A percentile compares a stretch with the other conserved stretches of the same genome.
These are phyloP conservation scores for Colletotrichum horii DNA, from an alignment of 2,329 filamentous ascomycete species.

Conservation along the genomic window DNA sequence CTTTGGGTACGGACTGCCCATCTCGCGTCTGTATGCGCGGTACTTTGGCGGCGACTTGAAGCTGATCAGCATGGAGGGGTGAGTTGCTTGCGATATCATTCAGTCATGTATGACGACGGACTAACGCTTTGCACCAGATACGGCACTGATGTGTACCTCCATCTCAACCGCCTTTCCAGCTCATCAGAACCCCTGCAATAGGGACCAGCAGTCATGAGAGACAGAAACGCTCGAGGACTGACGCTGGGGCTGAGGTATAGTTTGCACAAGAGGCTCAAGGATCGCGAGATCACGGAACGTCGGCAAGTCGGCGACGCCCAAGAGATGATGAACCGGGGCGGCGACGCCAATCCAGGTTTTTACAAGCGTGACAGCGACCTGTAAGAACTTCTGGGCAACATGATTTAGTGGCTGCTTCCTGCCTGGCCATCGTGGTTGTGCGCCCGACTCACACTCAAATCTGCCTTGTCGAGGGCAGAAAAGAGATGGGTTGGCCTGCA, in stretches of 20 bases:
- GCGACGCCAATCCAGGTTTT: constrained; percentile 22
- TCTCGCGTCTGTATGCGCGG: constrained; percentile 89
- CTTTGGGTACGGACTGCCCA: constrained; percentile 96
- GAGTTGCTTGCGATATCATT: constrained; percentile 41
- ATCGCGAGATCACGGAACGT: constrained; percentile 80
- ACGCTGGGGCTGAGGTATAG: constrained; percentile 59
- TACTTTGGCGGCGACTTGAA: constrained; percentile 99
- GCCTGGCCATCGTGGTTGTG: background rate
- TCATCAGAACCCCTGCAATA: constrained; percentile 98
- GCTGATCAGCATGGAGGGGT: constrained; percentile 99
- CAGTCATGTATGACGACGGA: background rate
- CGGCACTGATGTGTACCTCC: constrained; percentile 97
- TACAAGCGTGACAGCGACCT: constrained; percentile 38
- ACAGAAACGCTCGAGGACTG: constrained; percentile 69
- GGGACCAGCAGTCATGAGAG: constrained; percentile 88
- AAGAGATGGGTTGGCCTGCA: background rate
- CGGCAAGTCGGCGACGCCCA: constrained; percentile 91
- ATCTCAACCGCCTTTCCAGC: constrained; percentile 93
- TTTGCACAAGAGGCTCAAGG: constrained; percentile 73
- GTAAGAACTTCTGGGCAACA: constrained; percentile 25
- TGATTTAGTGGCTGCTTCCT: background rate
- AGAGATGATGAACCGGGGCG: constrained; percentile 69
- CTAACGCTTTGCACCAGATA: constrained; percentile 65
- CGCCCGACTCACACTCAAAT: background rate
- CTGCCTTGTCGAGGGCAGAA: background rate